Evolutionary conservation across 805 yeast genomes (phyloP), one percentile per base, ranked within the genome.

Genomic region (Candida michaelii): DNA sequence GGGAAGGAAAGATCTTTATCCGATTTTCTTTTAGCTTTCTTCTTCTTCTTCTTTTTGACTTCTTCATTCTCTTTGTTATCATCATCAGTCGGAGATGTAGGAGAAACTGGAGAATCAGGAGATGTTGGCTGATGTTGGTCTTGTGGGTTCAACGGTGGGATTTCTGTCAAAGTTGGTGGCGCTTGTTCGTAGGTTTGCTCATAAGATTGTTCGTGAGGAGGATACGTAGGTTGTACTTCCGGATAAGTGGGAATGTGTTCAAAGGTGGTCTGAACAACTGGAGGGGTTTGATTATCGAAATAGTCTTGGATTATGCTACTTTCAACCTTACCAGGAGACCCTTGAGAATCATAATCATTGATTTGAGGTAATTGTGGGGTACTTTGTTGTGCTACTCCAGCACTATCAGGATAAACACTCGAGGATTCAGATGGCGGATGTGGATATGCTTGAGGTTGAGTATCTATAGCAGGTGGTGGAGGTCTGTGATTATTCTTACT

Each of bases 11-110:
- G 30, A 30, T 43, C 27, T 16, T 30, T 39, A 33, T 41, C 42
- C 12, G 36, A 24, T 30, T 46, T 27, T 34, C 38, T 40, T 27
- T 45, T 45, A 4, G 36, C 32, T 40, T 48, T 49, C 30, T 44
- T 37, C 25, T 49, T 49, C 43, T 49, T 49, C 21, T 49, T 49
- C 45, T 48, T 48, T 29, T 48, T 48, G 19, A 37, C 27, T 14
- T 45, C 48, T 32, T 41, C 48, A 27, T 45, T 43, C 18, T 48
- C 49, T 27, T 45, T 48, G 23, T 48, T 39, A 16, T 43, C 45
- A n/a, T 43, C 49, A 23, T 33, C 27, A 5, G 16, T n/a, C 5
- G 42, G 43, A 15, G 39, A 40, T 34, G 19, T 29, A n/a, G n/a
- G n/a, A n/a, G n/a, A n/a, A n/a, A 10, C 14, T 12, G 23, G 35